These are phyloP conservation scores for Boletus vinaceobasis DNA, from an alignment of 768 basidiomycete species.

Conservation along the genomic window DNA sequence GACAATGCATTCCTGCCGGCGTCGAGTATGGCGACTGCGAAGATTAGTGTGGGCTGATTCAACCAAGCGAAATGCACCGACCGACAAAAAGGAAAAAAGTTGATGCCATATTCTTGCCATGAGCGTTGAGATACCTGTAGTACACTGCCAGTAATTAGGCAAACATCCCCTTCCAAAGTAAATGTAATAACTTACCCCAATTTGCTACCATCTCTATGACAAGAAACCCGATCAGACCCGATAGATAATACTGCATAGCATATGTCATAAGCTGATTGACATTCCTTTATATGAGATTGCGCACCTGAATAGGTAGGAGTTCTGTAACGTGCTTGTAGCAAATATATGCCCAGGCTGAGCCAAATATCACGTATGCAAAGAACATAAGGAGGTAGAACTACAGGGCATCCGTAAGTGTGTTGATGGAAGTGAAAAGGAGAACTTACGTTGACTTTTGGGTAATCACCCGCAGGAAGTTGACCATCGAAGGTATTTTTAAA, in stretches of 20 bases:
- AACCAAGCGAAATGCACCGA: slow-evolving; percentile 32
- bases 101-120: slow-evolving; percentile 68
- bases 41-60: neutral
- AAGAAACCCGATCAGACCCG: slow-evolving; percentile 80
- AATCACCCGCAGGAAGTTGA: slow-evolving; percentile 86
- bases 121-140: slow-evolving; percentile 91
- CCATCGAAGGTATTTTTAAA: slow-evolving; percentile 91
- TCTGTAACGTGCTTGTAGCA: slow-evolving; percentile 81
- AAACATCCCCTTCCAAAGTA: neutral
- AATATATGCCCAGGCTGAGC: slow-evolving; percentile 73
- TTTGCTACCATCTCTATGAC: slow-evolving; percentile 93
- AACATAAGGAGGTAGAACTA: slow-evolving; percentile 90
- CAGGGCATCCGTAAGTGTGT: neutral
- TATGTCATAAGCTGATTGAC: slow-evolving; percentile 1
- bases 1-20: slow-evolving; percentile 92
- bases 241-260: slow-evolving; percentile 74
- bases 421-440: neutral
- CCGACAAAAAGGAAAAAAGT: slow-evolving; percentile 93
- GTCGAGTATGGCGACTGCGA: slow-evolving; percentile 84
- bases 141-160: slow-evolving; percentile 52
- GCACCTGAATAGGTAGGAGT: slow-evolving; percentile 82
- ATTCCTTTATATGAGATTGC: slow-evolving; percentile 8
- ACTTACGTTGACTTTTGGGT: slow-evolving; percentile 93
- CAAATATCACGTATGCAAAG: slow-evolving; percentile 69
- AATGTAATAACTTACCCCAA: slow-evolving; percentile 54